Conservation (phyloP, 1,284 basidiomycete species). For the Austroboletus novae-zelandiae region DNA sequence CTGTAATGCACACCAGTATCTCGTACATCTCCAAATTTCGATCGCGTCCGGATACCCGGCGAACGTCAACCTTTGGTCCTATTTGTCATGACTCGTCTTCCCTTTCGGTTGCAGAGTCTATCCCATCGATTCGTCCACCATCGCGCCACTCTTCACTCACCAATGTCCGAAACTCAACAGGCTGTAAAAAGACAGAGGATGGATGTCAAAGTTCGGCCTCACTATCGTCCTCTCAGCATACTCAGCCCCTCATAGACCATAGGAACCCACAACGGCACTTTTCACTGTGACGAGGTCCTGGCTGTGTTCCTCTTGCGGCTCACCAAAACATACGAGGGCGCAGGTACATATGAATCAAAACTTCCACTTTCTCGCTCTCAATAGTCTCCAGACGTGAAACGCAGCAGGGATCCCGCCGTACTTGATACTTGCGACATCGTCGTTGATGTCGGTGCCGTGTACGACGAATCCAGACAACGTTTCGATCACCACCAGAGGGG, state of each 20-base stretch:
- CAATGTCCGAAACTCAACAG: slow-evolving; percentile 36
- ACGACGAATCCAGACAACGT: slow-evolving; percentile 74
- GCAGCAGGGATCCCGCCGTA: slow-evolving; percentile 77
- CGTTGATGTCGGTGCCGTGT: slow-evolving; percentile 96
- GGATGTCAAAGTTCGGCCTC: slow-evolving; percentile 37
- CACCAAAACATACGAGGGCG: slow-evolving; percentile 73
- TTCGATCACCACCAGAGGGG: slow-evolving; percentile 98
- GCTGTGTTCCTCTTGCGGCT: slow-evolving; percentile 89
- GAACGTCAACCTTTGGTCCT: not conserved
- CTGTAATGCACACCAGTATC: slow-evolving; percentile 25
- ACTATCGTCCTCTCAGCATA: not conserved
- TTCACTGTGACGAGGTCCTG: slow-evolving; percentile 95
- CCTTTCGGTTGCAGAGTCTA: not conserved
- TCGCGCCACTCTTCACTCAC: slow-evolving; percentile 1
- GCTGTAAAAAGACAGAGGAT: slow-evolving; percentile 50
- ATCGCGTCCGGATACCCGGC: too few relatives aligned
- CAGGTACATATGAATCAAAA: slow-evolving; percentile 48
- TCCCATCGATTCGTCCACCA: slow-evolving; percentile 7
- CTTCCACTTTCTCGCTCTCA: slow-evolving; percentile 9
- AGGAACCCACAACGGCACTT: slow-evolving; percentile 93
- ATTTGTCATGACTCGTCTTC: not conserved
- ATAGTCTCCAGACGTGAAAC: slow-evolving; percentile 53
- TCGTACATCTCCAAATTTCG: slow-evolving; percentile 10
- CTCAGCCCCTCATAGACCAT: slow-evolving; percentile 51
- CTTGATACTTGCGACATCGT: slow-evolving; percentile 90